Evolutionary conservation across 352 stramenopile species (phyloP).

Genomic region (Pythium biforme): DNA sequence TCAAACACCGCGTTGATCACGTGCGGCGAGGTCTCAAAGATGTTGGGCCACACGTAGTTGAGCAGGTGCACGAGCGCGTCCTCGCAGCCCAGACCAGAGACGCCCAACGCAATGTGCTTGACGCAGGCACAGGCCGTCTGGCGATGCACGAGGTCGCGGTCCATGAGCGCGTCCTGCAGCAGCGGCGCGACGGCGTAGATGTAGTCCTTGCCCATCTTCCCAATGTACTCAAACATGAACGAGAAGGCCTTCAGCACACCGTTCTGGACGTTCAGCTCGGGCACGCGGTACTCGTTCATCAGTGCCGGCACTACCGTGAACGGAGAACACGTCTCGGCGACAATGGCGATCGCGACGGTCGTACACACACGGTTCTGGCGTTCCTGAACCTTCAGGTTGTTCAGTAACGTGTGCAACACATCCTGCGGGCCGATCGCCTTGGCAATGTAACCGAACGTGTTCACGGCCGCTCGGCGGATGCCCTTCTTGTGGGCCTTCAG

Average conservation of each 20-base stretch:
- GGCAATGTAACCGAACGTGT: slow-evolving; percentile 99
- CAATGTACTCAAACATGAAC: slow-evolving; percentile 99
- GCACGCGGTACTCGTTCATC: slow-evolving; percentile 99
- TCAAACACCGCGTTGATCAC: slow-evolving; percentile 99
- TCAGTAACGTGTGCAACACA: slow-evolving; percentile 98
- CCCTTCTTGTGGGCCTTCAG: slow-evolving; percentile 99
- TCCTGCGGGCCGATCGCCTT: slow-evolving; percentile 99
- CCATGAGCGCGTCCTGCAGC: slow-evolving; percentile 99
- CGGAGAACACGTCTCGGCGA: slow-evolving; percentile 98
- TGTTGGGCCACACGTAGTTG: slow-evolving; percentile 99
- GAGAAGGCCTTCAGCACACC: slow-evolving; percentile 99
- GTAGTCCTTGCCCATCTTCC: slow-evolving; percentile 99
- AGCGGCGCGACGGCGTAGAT: slow-evolving; percentile 98
- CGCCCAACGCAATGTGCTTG: slow-evolving; percentile 97
- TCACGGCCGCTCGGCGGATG: slow-evolving; percentile 97
- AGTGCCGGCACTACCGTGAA: slow-evolving; percentile 99
- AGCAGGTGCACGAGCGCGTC: slow-evolving; percentile 97
- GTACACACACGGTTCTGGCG: slow-evolving; percentile 99
- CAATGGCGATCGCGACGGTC: slow-evolving; percentile 99
- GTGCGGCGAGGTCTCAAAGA: slow-evolving; percentile 99
- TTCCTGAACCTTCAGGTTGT: slow-evolving; percentile 99
- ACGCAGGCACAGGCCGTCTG: slow-evolving; percentile 97
- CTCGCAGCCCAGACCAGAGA: slow-evolving; percentile 96
- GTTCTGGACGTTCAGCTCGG: slow-evolving; percentile 99
- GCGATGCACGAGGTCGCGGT: slow-evolving; percentile 98